These are phyloP conservation scores for Dactylellina parvicollis DNA, from an alignment of 2,329 filamentous ascomycete genomes.

Conservation along the genomic window DNA sequence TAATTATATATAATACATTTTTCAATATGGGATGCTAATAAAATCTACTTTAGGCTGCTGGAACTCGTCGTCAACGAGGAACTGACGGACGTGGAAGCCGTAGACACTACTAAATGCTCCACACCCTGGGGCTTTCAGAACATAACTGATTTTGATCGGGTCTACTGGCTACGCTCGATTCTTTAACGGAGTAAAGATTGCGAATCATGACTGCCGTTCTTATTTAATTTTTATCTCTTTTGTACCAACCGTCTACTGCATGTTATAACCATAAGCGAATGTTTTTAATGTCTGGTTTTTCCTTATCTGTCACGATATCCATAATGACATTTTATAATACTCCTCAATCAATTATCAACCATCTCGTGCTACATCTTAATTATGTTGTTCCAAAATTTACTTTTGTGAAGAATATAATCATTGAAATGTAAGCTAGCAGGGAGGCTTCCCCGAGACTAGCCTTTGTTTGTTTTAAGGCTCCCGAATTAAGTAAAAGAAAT, in stretches of 20 bases:
- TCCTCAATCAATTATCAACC: not conserved
- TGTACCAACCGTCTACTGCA: no score
- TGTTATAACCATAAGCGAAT: not conserved
- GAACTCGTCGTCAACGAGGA: conserved; percentile 77
- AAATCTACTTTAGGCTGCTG: conserved; percentile 69
- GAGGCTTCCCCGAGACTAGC: no score
- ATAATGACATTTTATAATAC: conserved; percentile 6
- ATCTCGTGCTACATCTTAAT: no score
- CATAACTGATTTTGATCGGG: not conserved
- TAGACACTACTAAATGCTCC: conserved; percentile 36
- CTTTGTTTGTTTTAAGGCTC: no score
- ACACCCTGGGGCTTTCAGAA: no score
- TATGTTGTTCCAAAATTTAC: no score
- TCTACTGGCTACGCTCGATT: conserved; percentile 27
- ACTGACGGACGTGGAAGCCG: conserved; percentile 74
- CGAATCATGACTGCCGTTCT: no score
- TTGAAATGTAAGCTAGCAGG: no score
- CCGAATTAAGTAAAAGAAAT: no score
- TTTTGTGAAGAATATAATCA: no score
- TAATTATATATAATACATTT: not conserved
- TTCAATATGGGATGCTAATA: not conserved
- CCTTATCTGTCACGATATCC: conserved; percentile 3
- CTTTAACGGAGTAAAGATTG: not conserved
- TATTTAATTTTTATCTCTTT: not conserved
- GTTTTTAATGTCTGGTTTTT: not conserved